These are phyloP conservation scores for Beauveria australis DNA, from an alignment of 2,329 filamentous ascomycete genomes.

Conservation along the genomic window DNA sequence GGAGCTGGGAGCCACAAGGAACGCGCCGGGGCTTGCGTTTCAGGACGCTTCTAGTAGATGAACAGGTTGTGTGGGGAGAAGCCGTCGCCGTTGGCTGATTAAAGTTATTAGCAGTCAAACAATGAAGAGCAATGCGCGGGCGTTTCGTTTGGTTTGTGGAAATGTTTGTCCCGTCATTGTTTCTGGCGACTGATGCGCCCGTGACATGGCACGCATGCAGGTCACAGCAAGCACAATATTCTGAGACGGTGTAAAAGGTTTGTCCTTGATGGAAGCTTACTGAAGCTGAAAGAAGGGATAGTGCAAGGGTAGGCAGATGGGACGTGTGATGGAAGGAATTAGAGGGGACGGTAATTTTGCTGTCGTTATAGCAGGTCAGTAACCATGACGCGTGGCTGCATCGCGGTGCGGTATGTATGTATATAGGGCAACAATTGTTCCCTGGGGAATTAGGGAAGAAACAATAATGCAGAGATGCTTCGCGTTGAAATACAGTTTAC, in stretches of 20 bases:
- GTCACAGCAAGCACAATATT: background rate
- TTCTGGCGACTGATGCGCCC: background rate
- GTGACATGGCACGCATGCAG: background rate
- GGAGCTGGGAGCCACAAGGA: background rate
- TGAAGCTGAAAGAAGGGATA: background rate
- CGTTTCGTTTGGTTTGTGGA: background rate
- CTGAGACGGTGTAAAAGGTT: too few relatives aligned
- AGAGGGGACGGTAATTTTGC: background rate
- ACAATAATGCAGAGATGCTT: too few relatives aligned
- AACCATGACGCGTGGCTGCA: too few relatives aligned
- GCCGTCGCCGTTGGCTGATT: too few relatives aligned
- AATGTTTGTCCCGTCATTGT: background rate
- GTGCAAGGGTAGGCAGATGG: background rate
- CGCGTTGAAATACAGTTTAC: background rate
- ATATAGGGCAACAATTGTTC: too few relatives aligned
- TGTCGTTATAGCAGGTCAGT: background rate
- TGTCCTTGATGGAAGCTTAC: background rate
- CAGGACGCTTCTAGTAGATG: constrained; percentile 5
- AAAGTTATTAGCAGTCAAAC: too few relatives aligned
- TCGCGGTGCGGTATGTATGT: too few relatives aligned
- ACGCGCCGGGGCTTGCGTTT: constrained; percentile 1
- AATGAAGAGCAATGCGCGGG: background rate
- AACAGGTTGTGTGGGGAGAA: background rate
- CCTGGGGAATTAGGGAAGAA: too few relatives aligned
- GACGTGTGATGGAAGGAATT: background rate